Percentiles rank a stretch among this genome's conserved stretches.
These are phyloP conservation scores for Globisporangium polare DNA, from an alignment of 352 stramenopile genomes.

Conservation along the genomic window DNA sequence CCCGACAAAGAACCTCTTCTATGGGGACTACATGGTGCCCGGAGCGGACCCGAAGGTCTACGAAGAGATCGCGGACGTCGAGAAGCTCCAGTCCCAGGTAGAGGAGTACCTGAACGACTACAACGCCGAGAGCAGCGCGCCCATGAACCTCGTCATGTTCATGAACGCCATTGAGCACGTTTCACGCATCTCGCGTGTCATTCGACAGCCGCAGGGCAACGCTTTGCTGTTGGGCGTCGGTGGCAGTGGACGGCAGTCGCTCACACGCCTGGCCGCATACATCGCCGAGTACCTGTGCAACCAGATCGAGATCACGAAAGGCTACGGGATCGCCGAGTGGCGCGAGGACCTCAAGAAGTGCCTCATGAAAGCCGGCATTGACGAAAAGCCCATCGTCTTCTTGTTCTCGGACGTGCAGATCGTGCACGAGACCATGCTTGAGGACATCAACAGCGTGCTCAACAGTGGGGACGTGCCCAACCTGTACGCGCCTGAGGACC, in stretches of 20 bases:
- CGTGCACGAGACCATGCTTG: conserved; percentile 93
- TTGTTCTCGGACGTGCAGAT: conserved; percentile 95
- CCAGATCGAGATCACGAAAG: conserved; percentile 95
- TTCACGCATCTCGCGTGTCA: conserved; percentile 75
- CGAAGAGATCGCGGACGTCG: conserved; percentile 87
- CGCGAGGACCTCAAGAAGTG: conserved; percentile 92
- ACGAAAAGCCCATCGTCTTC: conserved; percentile 92
- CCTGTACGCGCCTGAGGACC: conserved; percentile 89
- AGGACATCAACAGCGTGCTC: conserved; percentile 95
- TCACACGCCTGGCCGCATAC: conserved; percentile 89
- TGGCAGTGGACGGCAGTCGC: conserved; percentile 88
- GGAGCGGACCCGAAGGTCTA: conserved; percentile 90
- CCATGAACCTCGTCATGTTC: conserved; percentile 89
- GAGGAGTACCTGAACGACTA: conserved; percentile 88
- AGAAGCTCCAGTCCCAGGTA: conserved; percentile 73
- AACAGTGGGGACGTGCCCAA: conserved; percentile 95
- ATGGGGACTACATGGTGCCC: conserved; percentile 91
- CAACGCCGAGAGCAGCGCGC: conserved; percentile 81
- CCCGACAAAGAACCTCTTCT: conserved; percentile 69
- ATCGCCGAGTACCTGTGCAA: conserved; percentile 91
- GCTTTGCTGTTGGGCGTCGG: conserved; percentile 92
- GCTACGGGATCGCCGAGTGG: conserved; percentile 92
- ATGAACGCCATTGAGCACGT: conserved; percentile 89
- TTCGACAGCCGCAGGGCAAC: conserved; percentile 87
- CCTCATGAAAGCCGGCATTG: conserved; percentile 89